Evolutionary conservation across 768 basidiomycete genomes (phyloP).

Genomic region (Russula dissimulans): DNA sequence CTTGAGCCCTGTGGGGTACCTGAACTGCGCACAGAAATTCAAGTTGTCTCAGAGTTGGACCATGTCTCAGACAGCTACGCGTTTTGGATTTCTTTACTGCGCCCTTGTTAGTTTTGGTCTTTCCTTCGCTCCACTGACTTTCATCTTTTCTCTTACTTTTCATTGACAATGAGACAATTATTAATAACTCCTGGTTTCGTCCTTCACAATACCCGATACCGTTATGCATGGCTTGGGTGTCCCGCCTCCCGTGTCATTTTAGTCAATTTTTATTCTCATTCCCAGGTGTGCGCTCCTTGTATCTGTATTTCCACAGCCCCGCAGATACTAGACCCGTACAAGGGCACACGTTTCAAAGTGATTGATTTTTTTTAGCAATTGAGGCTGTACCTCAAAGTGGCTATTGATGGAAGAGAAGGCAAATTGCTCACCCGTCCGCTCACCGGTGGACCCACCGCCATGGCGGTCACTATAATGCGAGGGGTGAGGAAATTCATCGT

Average conservation of each 20-base stretch:
- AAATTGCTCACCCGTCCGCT: too few relatives aligned
- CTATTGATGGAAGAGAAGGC: too few relatives aligned
- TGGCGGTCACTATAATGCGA: too few relatives aligned
- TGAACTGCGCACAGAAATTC: not conserved
- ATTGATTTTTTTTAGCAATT: too few relatives aligned
- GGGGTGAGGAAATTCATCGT: too few relatives aligned
- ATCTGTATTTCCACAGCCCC: too few relatives aligned
- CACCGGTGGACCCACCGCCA: too few relatives aligned
- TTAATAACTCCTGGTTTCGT: slow-evolving; percentile 9
- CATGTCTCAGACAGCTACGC: not conserved
- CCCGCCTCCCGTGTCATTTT: not conserved
- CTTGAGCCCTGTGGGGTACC: slow-evolving; percentile 21
- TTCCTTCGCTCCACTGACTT: not conserved
- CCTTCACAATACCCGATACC: slow-evolving; percentile 8
- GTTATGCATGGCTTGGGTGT: not conserved
- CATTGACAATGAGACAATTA: not conserved
- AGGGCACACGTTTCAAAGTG: too few relatives aligned
- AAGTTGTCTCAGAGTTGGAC: not conserved
- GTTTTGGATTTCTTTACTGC: slow-evolving; percentile 4
- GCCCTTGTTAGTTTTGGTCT: not conserved
- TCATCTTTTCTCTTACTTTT: not conserved
- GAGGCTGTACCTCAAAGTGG: too few relatives aligned
- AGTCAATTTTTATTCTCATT: not conserved
- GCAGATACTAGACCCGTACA: too few relatives aligned
- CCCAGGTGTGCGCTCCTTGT: not conserved